Evolutionary conservation across 495 filamentous ascomycete genomes (phyloP).

Genomic region (Hapsidospora chrysogenum): DNA sequence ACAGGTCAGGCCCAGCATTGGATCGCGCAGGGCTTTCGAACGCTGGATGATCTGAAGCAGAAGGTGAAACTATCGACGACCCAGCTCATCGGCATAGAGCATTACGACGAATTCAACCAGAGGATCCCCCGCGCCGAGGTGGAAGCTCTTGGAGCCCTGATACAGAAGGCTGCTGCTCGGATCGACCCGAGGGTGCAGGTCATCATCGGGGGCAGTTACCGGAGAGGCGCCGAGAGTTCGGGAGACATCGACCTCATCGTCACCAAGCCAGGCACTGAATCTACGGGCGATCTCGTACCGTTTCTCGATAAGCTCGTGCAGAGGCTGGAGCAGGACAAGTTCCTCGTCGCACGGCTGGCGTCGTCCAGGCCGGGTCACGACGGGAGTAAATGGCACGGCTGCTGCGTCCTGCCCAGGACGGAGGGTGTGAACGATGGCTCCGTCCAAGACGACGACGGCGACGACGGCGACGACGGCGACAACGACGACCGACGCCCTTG

Average conservation of each 20-base stretch:
- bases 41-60: constrained; percentile 50
- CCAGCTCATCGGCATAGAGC: constrained; percentile 65
- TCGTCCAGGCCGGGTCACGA: constrained; percentile 14
- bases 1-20: constrained; percentile 53
- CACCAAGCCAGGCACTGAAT: constrained; percentile 45
- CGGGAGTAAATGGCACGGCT: constrained; percentile 80
- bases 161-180: constrained; percentile 39
- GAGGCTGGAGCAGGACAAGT: constrained; percentile 38
- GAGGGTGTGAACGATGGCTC: constrained; percentile 3
- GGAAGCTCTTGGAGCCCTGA: constrained; percentile 46
- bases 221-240: constrained; percentile 55
- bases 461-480: constrained; percentile 4
- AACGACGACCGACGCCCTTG: constrained; percentile 25
- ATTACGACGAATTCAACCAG: constrained; percentile 65
- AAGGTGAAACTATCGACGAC: constrained; percentile 52
- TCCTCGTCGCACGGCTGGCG: constrained; percentile 34
- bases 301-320: constrained; percentile 54
- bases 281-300: constrained; percentile 40
- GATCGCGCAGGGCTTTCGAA: constrained; percentile 60
- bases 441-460: constrained; percentile 4
- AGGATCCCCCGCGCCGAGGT: constrained; percentile 76
- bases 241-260: constrained; percentile 82
- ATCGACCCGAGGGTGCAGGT: constrained; percentile 46
- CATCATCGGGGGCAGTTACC: constrained; percentile 71
- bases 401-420: constrained; percentile 42